A percentile compares a stretch with the other conserved stretches of the same genome.
Conservation (phyloP, 2,329 filamentous ascomycete genomes). For the Colletotrichum coccodes region DNA sequence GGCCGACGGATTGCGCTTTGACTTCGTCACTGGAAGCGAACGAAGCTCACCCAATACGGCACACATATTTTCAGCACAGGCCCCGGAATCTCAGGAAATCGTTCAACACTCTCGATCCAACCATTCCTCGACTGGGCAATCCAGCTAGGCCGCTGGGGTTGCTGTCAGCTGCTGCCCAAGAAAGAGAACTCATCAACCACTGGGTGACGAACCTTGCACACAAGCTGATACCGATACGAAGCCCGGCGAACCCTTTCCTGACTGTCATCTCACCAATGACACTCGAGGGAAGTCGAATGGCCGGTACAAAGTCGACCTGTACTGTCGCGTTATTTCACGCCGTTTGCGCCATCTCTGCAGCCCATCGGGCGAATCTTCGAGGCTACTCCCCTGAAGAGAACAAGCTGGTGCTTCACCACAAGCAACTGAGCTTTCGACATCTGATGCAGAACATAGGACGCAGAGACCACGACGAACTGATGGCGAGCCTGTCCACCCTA, state of each 20-base stretch:
- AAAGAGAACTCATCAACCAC: conserved; percentile 14
- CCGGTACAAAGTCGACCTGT: neutral
- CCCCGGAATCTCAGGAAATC: neutral
- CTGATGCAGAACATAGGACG: conserved; percentile 7
- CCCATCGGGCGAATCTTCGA: conserved; percentile 8
- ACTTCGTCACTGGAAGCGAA: neutral
- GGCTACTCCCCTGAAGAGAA: neutral
- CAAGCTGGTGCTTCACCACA: neutral
- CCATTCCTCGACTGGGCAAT: neutral
- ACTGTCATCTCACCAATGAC: conserved; percentile 9
- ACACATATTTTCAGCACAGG: neutral
- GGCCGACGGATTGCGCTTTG: neutral
- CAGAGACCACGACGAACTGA: conserved; percentile 1
- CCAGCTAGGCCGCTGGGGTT: neutral
- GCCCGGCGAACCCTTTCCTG: neutral
- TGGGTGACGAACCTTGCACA: conserved; percentile 18
- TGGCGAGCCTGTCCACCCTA: conserved; percentile 10
- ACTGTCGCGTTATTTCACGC: conserved; percentile 17
- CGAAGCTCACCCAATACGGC: neutral
- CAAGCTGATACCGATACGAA: conserved; percentile 12
- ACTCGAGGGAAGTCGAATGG: conserved; percentile 10
- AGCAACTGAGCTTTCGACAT: conserved; percentile 11
- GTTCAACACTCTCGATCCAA: neutral
- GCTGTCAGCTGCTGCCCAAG: neutral
- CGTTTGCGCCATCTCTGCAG: conserved; percentile 17